These are phyloP conservation scores for Suillus clintonianus DNA, from an alignment of 768 basidiomycete genomes.

Conservation along the genomic window DNA sequence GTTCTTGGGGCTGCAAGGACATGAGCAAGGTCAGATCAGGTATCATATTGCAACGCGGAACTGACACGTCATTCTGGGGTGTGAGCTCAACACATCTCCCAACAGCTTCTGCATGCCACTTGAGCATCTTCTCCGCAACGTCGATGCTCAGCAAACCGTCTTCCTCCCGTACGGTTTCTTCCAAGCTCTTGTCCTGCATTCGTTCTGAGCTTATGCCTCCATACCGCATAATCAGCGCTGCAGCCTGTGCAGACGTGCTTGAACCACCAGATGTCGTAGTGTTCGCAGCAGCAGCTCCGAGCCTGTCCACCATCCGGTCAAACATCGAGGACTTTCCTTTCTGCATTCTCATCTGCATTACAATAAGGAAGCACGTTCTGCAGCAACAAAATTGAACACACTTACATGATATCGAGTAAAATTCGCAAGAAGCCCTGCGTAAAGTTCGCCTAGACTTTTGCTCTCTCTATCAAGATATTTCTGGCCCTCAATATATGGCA, in stretches of 20 bases:
- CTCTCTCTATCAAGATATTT: conserved; percentile 92
- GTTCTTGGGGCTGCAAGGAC: conserved; percentile 74
- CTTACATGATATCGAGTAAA: conserved; percentile 91
- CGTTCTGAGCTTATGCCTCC: conserved; percentile 70
- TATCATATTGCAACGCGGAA: background rate
- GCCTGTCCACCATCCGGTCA: conserved; percentile 86
- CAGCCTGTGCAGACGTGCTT: conserved; percentile 80
- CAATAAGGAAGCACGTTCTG: conserved; percentile 9
- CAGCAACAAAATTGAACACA: conserved; percentile 23
- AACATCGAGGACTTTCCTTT: conserved; percentile 79
- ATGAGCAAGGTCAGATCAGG: conserved; percentile 10
- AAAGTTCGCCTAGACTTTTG: conserved; percentile 78
- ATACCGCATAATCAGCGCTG: conserved; percentile 87
- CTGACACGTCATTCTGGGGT: conserved; percentile 80
- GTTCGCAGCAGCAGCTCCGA: conserved; percentile 74
- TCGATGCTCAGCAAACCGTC: conserved; percentile 81
- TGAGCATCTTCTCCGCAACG: conserved; percentile 86
- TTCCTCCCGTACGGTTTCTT: conserved; percentile 75
- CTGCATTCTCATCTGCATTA: conserved; percentile 53
- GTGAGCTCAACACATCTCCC: conserved; percentile 93
- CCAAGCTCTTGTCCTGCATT: conserved; percentile 51
- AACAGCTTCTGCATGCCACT: conserved; percentile 97
- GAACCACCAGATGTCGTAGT: conserved; percentile 59
- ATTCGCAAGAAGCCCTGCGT: conserved; percentile 63
- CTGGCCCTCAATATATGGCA: conserved; percentile 89